Conservation (phyloP, 2,329 filamentous ascomycete species). For the Alternaria angustiovoidea region DNA sequence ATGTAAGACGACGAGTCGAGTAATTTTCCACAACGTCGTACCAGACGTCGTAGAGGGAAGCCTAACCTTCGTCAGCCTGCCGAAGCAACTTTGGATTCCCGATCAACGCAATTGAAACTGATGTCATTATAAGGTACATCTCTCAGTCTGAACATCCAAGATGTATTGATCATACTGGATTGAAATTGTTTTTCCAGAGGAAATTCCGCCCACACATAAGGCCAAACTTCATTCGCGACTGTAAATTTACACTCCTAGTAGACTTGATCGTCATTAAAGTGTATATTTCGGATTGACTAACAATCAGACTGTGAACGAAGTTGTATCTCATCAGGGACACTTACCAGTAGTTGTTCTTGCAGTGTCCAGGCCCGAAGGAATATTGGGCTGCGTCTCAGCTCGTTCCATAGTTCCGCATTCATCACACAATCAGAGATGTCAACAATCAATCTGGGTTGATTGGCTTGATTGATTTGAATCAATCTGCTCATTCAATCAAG, state of each 20-base stretch:
- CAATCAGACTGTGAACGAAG: neutral
- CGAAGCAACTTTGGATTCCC: neutral
- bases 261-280: neutral
- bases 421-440: too few species aligned
- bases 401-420: too few species aligned
- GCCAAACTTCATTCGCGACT: neutral
- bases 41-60: neutral
- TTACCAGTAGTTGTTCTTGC: neutral
- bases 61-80: neutral
- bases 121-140: neutral
- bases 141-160: neutral
- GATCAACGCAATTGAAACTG: neutral
- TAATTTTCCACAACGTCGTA: neutral
- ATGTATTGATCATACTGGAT: neutral
- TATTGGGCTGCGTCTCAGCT: too few species aligned
- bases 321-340: neutral
- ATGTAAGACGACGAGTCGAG: neutral
- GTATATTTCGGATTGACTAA: neutral
- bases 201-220: rapidly evolving
- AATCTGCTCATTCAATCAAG: too few species aligned
- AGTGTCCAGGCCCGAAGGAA: neutral
- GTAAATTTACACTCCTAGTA: neutral
- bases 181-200: neutral
- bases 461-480: too few species aligned
- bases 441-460: too few species aligned